These are phyloP conservation scores for Periconia sp. DNA, from an alignment of 2,329 filamentous ascomycete genomes.

Conservation along the genomic window DNA sequence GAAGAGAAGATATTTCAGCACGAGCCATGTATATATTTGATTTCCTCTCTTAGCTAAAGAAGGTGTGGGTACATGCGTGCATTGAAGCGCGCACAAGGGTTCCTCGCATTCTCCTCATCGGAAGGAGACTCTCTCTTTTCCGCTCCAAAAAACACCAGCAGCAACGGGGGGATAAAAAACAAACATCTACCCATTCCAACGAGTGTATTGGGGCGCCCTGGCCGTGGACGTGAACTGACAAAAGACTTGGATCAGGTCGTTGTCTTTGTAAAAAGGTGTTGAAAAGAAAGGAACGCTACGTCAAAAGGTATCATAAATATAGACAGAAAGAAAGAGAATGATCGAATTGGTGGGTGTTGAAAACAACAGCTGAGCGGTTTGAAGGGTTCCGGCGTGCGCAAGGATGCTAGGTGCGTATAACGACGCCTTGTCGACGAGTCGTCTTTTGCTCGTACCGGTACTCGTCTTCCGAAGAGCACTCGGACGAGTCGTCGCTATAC, in stretches of 20 bases:
- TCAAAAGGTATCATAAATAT: slow-evolving; percentile 18
- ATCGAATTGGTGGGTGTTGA: slow-evolving; percentile 11
- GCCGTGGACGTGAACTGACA: no score
- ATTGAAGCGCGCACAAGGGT: slow-evolving; percentile 19
- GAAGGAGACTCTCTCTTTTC: slow-evolving; percentile 1
- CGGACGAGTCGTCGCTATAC: slow-evolving; percentile 72
- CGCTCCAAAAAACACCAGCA: slow-evolving; percentile 25
- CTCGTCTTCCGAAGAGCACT: slow-evolving; percentile 75
- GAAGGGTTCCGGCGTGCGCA: no score
- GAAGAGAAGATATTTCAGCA: slow-evolving; percentile 13
- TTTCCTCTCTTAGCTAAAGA: slow-evolving; percentile 9
- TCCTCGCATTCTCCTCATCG: slow-evolving; percentile 11
- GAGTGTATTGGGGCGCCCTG: no score
- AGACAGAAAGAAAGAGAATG: slow-evolving; percentile 17
- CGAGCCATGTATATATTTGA: slow-evolving; percentile 32
- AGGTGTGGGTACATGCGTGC: slow-evolving; percentile 27
- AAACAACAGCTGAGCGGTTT: no score
- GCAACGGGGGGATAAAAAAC: slow-evolving; percentile 16
- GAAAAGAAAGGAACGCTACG: slow-evolving; percentile 6
- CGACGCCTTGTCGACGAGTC: slow-evolving; percentile 54
- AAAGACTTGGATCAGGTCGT: no score
- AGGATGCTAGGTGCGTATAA: slow-evolving; percentile 50
- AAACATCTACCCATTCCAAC: neutral
- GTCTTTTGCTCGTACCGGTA: slow-evolving; percentile 57
- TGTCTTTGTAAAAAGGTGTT: no score